Conservation (phyloP, 2,329 filamentous ascomycete species). For the Penicillium sp. region DNA sequence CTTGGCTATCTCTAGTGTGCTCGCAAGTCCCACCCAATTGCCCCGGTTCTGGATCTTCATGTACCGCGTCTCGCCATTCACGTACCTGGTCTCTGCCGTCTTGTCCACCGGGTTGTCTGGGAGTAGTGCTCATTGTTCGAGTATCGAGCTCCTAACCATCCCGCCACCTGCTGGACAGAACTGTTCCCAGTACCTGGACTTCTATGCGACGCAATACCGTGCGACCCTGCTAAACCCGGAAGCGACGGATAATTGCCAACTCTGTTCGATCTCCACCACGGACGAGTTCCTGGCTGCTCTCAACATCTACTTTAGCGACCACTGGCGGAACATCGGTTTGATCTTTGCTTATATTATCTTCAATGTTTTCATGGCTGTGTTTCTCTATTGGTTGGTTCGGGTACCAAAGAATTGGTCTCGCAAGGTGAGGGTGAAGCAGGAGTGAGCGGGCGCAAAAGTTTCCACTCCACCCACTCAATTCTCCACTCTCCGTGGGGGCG, state of each 20-base stretch:
- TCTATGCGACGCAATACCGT: constrained; percentile 37
- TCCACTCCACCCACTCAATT: neutral
- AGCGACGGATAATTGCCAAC: constrained; percentile 50
- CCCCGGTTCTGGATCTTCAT: constrained; percentile 79
- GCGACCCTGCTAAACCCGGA: constrained; percentile 47
- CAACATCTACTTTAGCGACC: constrained; percentile 47
- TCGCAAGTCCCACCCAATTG: constrained; percentile 56
- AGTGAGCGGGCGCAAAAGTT: constrained; percentile 10
- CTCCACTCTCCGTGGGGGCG: constrained; percentile 1
- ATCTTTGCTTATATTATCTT: constrained; percentile 67
- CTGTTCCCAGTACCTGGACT: constrained; percentile 54
- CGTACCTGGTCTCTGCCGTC: constrained; percentile 56
- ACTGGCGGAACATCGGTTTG: constrained; percentile 70
- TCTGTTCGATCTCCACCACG: constrained; percentile 49
- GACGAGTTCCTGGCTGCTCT: constrained; percentile 50
- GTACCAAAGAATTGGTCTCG: constrained; percentile 47
- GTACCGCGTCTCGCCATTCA: constrained; percentile 69
- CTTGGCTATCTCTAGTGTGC: constrained; percentile 40
- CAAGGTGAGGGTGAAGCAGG: constrained; percentile 41
- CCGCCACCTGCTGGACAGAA: constrained; percentile 59
- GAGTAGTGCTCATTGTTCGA: constrained; percentile 30
- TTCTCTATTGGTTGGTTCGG: constrained; percentile 64
- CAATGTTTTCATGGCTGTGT: constrained; percentile 60
- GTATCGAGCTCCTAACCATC: constrained; percentile 34
- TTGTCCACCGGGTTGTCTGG: constrained; percentile 40